Evolutionary conservation across 2,329 filamentous ascomycete genomes (phyloP).

Genomic region (Paramyrothecium sp.): DNA sequence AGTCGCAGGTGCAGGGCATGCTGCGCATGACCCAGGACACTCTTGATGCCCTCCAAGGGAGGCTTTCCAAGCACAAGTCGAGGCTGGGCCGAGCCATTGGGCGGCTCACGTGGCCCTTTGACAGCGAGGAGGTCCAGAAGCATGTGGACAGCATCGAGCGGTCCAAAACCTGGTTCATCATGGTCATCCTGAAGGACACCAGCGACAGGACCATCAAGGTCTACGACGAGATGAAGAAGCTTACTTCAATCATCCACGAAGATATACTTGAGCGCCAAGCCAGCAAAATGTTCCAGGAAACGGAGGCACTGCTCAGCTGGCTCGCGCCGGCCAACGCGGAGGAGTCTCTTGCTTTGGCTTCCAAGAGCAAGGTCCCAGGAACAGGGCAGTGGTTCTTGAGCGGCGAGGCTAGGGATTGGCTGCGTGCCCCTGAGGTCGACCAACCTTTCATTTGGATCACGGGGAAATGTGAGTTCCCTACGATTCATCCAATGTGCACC

Average conservation of each 20-base stretch:
- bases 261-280: conserved; percentile 14
- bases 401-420: conserved; percentile 12
- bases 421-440: conserved; percentile 5
- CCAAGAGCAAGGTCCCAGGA: conserved; percentile 12
- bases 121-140: conserved; percentile 13
- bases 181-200: conserved; percentile 19
- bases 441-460: conserved; percentile 20
- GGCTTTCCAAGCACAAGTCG: conserved; percentile 11
- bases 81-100: conserved; percentile 10
- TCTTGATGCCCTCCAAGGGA: conserved; percentile 12
- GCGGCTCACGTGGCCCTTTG: conserved; percentile 16
- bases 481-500: neutral
- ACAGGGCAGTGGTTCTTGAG: conserved; percentile 17
- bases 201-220: conserved; percentile 13
- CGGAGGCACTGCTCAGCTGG: conserved; percentile 13
- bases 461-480: conserved; percentile 17
- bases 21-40: conserved; percentile 18
- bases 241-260: conserved; percentile 15
- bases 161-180: conserved; percentile 22
- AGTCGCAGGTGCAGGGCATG: conserved; percentile 7
- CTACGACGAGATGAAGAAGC: conserved; percentile 16
- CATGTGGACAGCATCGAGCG: conserved; percentile 17
- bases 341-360: conserved; percentile 10
- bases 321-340: conserved; percentile 14
- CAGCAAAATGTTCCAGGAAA: conserved; percentile 11